Percentiles rank a stretch among this genome's conserved stretches.
These are phyloP conservation scores for Comarum palustre DNA, from an alignment of 306 rosid genomes.

Conservation along the genomic window DNA sequence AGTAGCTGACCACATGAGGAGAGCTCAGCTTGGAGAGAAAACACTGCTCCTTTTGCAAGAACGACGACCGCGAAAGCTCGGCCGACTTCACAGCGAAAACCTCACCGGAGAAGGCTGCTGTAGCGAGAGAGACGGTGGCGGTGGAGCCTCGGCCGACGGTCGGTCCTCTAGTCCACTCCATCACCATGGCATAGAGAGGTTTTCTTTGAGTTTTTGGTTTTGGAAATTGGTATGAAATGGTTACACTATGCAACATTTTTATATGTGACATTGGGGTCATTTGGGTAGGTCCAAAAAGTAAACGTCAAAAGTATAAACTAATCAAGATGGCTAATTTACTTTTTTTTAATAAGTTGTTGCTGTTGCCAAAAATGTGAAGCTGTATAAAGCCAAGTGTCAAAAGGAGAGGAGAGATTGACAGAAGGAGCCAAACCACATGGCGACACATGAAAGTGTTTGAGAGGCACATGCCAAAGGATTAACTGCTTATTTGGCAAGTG, in stretches of 20 bases:
- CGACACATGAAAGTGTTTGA: too few relatives aligned
- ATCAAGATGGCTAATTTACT: too few relatives aligned
- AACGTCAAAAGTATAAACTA: too few relatives aligned
- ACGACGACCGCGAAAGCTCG: constrained; percentile 26
- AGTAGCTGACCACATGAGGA: constrained; percentile 32
- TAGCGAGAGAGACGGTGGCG: constrained; percentile 40
- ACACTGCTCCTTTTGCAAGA: constrained; percentile 36
- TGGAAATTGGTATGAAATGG: constrained; percentile 8
- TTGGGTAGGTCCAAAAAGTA: background rate
- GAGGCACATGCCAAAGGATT: too few relatives aligned
- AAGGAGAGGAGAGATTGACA: constrained; percentile 24
- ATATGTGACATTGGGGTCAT: background rate
- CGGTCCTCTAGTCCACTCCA: too few relatives aligned
- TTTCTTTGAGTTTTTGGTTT: constrained; percentile 2
- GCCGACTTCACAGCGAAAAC: constrained; percentile 42
- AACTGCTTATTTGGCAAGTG: too few relatives aligned
- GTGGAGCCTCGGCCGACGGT: constrained; percentile 52
- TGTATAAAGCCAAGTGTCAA: constrained; percentile 31
- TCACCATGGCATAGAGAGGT: too few relatives aligned
- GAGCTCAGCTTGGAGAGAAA: constrained; percentile 37
- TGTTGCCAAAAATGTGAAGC: background rate
- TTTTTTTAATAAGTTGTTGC: too few relatives aligned
- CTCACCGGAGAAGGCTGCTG: constrained; percentile 21
- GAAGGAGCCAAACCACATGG: too few relatives aligned
- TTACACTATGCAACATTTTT: background rate